phyloP scores from a whole-genome alignment of 2,329 filamentous ascomycete genomes.

The Fusarium protoensiforme region DNA sequence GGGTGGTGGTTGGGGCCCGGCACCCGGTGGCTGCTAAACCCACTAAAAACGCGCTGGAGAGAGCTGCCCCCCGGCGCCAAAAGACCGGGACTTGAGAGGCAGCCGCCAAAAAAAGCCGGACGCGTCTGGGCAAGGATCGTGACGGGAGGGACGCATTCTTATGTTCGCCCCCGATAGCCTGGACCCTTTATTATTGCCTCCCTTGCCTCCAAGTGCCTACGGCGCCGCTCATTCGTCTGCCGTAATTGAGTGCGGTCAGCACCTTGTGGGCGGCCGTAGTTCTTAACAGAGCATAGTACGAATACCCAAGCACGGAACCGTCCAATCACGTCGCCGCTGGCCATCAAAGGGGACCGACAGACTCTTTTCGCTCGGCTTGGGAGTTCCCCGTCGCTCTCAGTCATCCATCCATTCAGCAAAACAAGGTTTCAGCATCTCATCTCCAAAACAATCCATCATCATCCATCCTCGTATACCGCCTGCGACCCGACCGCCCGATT shows the following conservation, averaged over 20 bases:
- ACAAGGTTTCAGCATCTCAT: slow-evolving; percentile 38
- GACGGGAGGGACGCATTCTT: not conserved
- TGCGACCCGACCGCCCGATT: slow-evolving; percentile 16
- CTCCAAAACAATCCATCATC: slow-evolving; percentile 28
- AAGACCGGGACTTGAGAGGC: not conserved
- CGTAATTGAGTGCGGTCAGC: slow-evolving; percentile 16
- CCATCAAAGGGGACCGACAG: slow-evolving; percentile 21
- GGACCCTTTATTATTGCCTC: not conserved
- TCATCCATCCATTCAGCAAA: slow-evolving; percentile 31
- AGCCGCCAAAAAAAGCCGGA: not conserved
- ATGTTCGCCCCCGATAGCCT: not conserved
- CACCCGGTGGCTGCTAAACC: slow-evolving; percentile 5
- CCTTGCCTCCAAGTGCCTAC: not conserved
- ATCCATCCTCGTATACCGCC: slow-evolving; percentile 28
- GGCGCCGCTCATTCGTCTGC: not conserved
- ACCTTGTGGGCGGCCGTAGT: slow-evolving; percentile 16
- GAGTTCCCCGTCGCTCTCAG: slow-evolving; percentile 36
- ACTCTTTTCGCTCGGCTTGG: slow-evolving; percentile 34
- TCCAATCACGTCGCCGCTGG: slow-evolving; percentile 36
- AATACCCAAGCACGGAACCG: slow-evolving; percentile 1
- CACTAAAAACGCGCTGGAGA: slow-evolving; percentile 10
- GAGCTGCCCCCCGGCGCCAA: not conserved
- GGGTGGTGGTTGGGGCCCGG: slow-evolving; percentile 14
- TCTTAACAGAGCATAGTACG: slow-evolving; percentile 32
- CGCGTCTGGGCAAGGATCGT: not conserved